Evolutionary conservation across 768 basidiomycete genomes (phyloP).

Genomic region (Suillus bovinus): DNA sequence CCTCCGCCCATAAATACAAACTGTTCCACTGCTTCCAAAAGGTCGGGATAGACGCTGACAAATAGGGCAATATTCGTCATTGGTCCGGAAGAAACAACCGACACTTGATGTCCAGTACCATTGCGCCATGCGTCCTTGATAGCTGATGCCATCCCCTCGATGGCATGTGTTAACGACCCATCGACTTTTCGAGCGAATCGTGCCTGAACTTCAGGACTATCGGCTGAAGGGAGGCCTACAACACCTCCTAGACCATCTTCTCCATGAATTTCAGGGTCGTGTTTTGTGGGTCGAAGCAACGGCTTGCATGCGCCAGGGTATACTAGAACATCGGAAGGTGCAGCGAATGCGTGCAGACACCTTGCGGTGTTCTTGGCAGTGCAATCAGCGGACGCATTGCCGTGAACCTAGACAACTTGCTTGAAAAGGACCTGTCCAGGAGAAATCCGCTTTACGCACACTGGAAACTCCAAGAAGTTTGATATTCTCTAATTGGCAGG

Average conservation of each 20-base stretch:
- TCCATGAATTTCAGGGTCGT: conserved; percentile 82
- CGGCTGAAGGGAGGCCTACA: conserved; percentile 62
- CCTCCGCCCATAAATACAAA: conserved; percentile 88
- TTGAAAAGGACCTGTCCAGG: neutral
- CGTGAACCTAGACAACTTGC: conserved; percentile 60
- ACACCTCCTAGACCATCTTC: conserved; percentile 83
- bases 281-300: conserved; percentile 57
- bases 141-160: conserved; percentile 67
- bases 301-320: conserved; percentile 73
- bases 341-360: conserved; percentile 75
- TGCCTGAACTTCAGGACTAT: conserved; percentile 48
- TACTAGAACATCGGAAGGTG: conserved; percentile 54
- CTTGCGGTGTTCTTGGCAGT: conserved; percentile 76
- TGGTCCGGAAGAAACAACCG: conserved; percentile 76
- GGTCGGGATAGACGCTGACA: conserved; percentile 55
- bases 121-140: conserved; percentile 57
- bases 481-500: conserved; percentile 63
- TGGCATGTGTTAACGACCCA: conserved; percentile 48
- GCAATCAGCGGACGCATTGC: conserved; percentile 65
- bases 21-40: conserved; percentile 48
- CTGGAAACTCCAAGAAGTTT: conserved; percentile 82
- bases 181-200: conserved; percentile 47
- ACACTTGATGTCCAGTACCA: conserved; percentile 60
- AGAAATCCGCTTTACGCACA: conserved; percentile 39
- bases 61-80: conserved; percentile 84